Conservation (phyloP, 768 basidiomycete species). For the Gloeostereum incarnatum region DNA sequence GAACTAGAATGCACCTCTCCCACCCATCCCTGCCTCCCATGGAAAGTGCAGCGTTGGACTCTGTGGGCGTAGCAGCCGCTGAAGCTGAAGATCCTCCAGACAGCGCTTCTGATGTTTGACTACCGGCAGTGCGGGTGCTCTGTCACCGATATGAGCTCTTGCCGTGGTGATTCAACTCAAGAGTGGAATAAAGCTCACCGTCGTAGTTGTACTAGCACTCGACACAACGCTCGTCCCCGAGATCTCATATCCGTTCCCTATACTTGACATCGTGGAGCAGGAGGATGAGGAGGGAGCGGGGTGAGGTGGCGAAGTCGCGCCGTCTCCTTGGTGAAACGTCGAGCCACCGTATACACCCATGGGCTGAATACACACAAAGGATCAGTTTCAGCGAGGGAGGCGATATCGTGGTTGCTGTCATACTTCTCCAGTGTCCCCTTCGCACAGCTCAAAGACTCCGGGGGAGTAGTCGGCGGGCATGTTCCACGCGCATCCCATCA, state of each 20-base stretch:
- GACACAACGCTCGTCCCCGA: too few relatives aligned
- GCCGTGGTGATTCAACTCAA: too few relatives aligned
- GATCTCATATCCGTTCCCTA: slow-evolving; percentile 35
- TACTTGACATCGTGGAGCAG: slow-evolving; percentile 43
- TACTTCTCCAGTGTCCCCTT: slow-evolving; percentile 42
- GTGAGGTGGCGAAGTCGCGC: slow-evolving; percentile 44
- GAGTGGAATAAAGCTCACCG: too few relatives aligned
- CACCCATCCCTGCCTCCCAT: too few relatives aligned
- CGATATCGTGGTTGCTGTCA: slow-evolving; percentile 5
- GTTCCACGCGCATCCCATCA: slow-evolving; percentile 42
- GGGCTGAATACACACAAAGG: slow-evolving; percentile 29
- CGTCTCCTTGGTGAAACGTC: slow-evolving; percentile 58
- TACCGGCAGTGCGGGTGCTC: too few relatives aligned
- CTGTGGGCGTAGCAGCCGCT: too few relatives aligned
- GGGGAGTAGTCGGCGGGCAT: slow-evolving; percentile 42
- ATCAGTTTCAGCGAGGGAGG: slow-evolving; percentile 1
- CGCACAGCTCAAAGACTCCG: slow-evolving; percentile 40
- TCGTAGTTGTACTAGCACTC: too few relatives aligned
- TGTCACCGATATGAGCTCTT: too few relatives aligned
- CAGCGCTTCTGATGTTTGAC: too few relatives aligned
- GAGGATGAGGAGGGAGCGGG: slow-evolving; percentile 48
- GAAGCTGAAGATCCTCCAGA: too few relatives aligned
- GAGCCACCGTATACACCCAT: slow-evolving; percentile 65
- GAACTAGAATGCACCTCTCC: too few relatives aligned
- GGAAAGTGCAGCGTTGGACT: too few relatives aligned